Percentiles rank a stretch among this genome's conserved stretches.
Conservation (phyloP, 148 eudicot genomes). For the Persicaria tinctoria region DNA sequence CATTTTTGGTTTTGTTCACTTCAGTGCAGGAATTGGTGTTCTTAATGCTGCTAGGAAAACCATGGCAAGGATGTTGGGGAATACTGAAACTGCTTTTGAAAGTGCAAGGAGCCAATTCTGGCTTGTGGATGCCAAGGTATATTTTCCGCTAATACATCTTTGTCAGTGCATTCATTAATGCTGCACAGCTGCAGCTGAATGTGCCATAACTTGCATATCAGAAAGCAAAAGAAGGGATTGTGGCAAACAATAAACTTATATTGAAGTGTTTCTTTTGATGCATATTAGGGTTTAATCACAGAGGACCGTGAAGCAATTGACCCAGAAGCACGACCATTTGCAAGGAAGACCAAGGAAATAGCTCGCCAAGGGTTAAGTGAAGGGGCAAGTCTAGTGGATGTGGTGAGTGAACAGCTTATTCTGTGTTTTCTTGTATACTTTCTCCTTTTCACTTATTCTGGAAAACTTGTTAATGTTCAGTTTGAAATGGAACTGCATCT, state of each 20-base stretch:
- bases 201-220: constrained; percentile 5
- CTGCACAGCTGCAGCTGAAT: not conserved
- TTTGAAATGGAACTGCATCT: not conserved
- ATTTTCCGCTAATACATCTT: not conserved
- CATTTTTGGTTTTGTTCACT: constrained; percentile 3
- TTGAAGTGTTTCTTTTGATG: constrained; percentile 1
- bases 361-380: constrained; percentile 83
- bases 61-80: constrained; percentile 96
- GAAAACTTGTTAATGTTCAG: not conserved
- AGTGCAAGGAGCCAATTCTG: constrained; percentile 96
- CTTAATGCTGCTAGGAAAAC: constrained; percentile 97
- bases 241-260: not conserved
- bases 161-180: not conserved
- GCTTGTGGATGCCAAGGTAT: constrained; percentile 95
- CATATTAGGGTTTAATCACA: constrained; percentile 67
- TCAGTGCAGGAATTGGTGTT: constrained; percentile 98
- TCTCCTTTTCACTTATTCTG: not conserved
- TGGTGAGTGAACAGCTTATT: constrained; percentile 46
- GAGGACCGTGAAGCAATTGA: constrained; percentile 79
- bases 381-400: constrained; percentile 86
- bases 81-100: constrained; percentile 76
- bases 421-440: not conserved
- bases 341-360: constrained; percentile 66
- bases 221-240: not conserved
- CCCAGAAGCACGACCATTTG: constrained; percentile 84